Evolutionary conservation across 2,329 filamentous ascomycete species (phyloP), one percentile per base, ranked within the genome.

Genomic region (Aschersonia sp.): DNA sequence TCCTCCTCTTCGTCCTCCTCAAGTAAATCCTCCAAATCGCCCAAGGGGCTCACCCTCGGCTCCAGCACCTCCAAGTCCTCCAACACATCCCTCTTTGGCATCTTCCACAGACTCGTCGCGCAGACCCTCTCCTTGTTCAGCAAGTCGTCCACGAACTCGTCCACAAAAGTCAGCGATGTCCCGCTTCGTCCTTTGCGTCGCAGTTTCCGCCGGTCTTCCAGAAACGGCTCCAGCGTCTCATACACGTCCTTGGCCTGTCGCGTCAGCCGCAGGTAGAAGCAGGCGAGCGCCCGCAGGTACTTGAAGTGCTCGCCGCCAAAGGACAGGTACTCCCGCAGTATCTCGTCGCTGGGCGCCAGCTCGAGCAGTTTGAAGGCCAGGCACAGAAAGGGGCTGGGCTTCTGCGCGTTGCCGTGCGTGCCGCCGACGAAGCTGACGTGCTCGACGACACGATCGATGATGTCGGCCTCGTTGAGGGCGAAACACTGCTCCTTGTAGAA

Each of bases 401-500:
- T 86, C 63, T 95, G 90, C 44, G 81, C 76, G 14, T 79, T 76
- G 47, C 89, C 88, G 58, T 87, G 87, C 5, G 88, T 94, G 55
- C 92, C 92, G 52, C 89, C 92, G 48, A 98, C 77, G 64, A 84
- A 92, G 45, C 70, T 75, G 44, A 98, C 76, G 65, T 82, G 75
- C 56, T 90, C 84, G 30, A 87, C 84, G 0, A 94, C 89, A 53
- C 92, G 86, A 67, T 95, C 87, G 57, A 95, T 83, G 5, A 98
- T 71, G 64, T 81, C 77, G 46, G 79, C 78, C 61, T 83, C 80
- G 69, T 97, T 98, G 54, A 98, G 74, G 41, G 85, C 92, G 66
- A 97, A 98, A 64, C 92, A 95, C 69, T 95, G 89, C 67, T 97
- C 92, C 66, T 95, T 95, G 84, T 88, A 98, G 71, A 95, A 98